Evolutionary conservation across 2,329 filamentous ascomycete species (phyloP), one percentile per base, ranked within the genome.

Genomic region (Exophiala viscosa): DNA sequence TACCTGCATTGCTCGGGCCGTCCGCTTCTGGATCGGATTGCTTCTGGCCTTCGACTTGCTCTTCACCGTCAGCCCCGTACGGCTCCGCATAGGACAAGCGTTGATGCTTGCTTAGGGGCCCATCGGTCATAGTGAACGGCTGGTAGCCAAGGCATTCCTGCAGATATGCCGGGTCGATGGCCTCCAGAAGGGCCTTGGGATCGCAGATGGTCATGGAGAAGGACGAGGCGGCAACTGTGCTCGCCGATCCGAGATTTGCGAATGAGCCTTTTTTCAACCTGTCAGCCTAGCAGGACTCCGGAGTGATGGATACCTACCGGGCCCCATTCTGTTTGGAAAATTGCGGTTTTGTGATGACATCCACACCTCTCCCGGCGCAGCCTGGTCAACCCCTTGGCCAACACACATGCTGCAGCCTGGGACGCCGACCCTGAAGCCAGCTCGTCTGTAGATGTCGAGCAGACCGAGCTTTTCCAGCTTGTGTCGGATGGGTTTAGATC

Each of bases 331-430:
- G 53, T 77, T 75, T 54, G 71, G 60, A 50, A 75, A 76, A 56
- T 76, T 76, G 5, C 73, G 64, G 51, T 76, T 76, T 59, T 76
- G 72, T 6, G 68, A 72, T 11, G 64, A 69, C 2, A 76, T 55
- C 73, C 74, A 76, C 1, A 69, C 67, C 55, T 74, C 71, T 1
- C 72, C 73, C 4, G 66, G 58, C 1, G 46, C 65, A 4, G 73
- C 73, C 46, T 67, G 62, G 54, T 76, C 73, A 1, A 68, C 70
- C 10, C 60, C 63, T 65, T 73, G 70, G 1, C 73, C 71, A 5
- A 76, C 72, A 40, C 74, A 76, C 53, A 72, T 74, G 41, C 68
- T 73, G 59, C 74, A 76, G 1, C 73, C 71, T 0, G 73, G 73
- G 0, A 67, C 60, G 2, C 71, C 67, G 14, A 71, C 61, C 43